These are phyloP conservation scores for Puccinia hordei DNA, from an alignment of 1,284 basidiomycete genomes.

Conservation along the genomic window DNA sequence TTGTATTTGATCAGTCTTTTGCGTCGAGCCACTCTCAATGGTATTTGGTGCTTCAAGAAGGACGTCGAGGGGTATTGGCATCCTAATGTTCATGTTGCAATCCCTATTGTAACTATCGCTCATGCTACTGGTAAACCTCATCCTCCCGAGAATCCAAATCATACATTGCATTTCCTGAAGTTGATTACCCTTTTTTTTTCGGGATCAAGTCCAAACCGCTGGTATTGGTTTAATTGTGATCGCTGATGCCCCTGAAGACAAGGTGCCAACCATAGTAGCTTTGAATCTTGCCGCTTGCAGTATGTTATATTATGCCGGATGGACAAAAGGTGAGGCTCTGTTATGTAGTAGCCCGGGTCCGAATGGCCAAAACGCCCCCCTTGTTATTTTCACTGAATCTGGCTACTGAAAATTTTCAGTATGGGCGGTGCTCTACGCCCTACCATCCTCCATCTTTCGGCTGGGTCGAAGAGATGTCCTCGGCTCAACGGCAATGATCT, in stretches of 20 bases:
- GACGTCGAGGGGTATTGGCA: constrained; percentile 50
- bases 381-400: background rate
- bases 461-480: constrained; percentile 43
- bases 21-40: constrained; percentile 23
- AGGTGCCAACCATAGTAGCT: constrained; percentile 20
- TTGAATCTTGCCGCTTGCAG: constrained; percentile 39
- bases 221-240: constrained; percentile 39
- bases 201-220: constrained; percentile 33
- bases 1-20: constrained; percentile 30
- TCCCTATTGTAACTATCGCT: constrained; percentile 37
- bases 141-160: background rate
- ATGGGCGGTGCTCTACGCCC: constrained; percentile 47
- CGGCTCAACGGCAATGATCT: constrained; percentile 42
- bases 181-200: background rate
- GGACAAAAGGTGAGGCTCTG: constrained; percentile 38
- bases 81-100: constrained; percentile 49
- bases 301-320: constrained; percentile 36
- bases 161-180: background rate
- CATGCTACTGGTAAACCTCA: constrained; percentile 30
- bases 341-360: too few species aligned
- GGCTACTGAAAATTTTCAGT: constrained; percentile 13
- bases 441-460: constrained; percentile 50
- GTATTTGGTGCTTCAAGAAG: constrained; percentile 46
- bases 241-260: background rate
- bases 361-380: too few species aligned